Conservation (phyloP, 2,329 filamentous ascomycete species). For the Trichoderma lentiforme region DNA sequence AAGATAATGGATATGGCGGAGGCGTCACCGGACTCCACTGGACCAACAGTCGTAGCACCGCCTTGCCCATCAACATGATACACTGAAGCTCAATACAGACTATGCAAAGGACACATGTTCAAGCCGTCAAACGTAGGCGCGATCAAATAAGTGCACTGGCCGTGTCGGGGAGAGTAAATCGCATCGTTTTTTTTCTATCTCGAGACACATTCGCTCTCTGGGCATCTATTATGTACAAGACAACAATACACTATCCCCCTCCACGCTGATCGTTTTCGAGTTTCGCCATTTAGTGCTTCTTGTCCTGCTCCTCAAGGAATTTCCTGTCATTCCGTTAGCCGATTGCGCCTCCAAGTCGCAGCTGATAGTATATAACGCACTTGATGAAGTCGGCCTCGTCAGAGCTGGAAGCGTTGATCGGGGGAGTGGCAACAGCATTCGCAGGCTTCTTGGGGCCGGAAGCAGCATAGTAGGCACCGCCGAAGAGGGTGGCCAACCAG, state of each 20-base stretch:
- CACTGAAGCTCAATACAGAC: background rate
- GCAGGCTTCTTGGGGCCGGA: conserved; percentile 44
- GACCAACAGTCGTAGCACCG: background rate
- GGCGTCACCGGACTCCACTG: background rate
- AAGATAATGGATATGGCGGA: background rate
- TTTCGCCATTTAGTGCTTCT: conserved; percentile 36
- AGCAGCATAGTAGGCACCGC: conserved; percentile 44
- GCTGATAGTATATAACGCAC: conserved; percentile 41
- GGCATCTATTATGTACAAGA: conserved; percentile 32
- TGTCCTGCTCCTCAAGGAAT: conserved; percentile 41
- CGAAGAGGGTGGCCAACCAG: conserved; percentile 51
- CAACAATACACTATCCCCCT: conserved; percentile 27
- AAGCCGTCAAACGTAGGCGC: background rate
- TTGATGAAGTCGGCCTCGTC: conserved; percentile 65
- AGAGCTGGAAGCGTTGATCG: conserved; percentile 59
- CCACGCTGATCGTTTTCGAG: conserved; percentile 19
- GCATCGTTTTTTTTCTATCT: conserved; percentile 16
- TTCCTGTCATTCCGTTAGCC: conserved; percentile 34
- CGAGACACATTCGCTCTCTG: conserved; percentile 1
- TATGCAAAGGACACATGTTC: background rate
- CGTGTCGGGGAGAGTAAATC: background rate
- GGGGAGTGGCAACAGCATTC: conserved; percentile 47
- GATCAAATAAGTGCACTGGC: background rate
- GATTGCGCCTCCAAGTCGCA: background rate
- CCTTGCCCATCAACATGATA: background rate